Conservation (phyloP, 305 asterid species). For the Euphrasia arctica region DNA sequence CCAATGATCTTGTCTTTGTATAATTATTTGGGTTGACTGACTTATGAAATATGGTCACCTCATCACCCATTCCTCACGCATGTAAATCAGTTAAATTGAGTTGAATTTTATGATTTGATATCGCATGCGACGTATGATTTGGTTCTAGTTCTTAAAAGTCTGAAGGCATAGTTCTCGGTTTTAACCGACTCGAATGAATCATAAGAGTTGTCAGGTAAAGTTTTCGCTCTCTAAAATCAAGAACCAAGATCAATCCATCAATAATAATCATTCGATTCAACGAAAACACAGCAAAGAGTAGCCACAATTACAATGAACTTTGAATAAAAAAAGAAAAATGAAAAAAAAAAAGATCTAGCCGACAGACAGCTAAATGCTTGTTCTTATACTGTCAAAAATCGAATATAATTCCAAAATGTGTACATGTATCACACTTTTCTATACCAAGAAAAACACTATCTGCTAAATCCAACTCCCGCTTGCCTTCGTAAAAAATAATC, state of each 20-base stretch:
- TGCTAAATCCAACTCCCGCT: too few species aligned
- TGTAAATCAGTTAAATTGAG: too few species aligned
- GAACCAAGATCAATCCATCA: neutral
- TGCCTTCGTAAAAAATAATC: neutral
- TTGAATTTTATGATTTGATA: too few species aligned
- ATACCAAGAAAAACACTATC: neutral
- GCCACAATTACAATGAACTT: neutral
- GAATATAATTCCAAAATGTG: slow-evolving; percentile 2
- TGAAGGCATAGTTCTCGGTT: too few species aligned
- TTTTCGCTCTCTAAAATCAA: neutral
- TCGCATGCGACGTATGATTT: too few species aligned
- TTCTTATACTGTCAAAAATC: neutral
- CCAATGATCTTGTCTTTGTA: too few species aligned
- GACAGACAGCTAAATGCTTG: neutral
- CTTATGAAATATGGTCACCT: too few species aligned
- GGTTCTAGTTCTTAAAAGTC: too few species aligned
- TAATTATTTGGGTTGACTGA: too few species aligned
- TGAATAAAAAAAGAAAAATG: neutral
- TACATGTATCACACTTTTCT: slow-evolving; percentile 1
- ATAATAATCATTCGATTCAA: neutral
- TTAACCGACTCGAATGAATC: neutral
- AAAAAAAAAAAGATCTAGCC: neutral
- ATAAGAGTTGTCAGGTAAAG: neutral
- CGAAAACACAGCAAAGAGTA: neutral
- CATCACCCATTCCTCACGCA: too few species aligned